Percentiles rank a stretch among this genome's conserved stretches.
These are phyloP conservation scores for Termitomyces eurrhizus DNA, from an alignment of 768 basidiomycete species.

Conservation along the genomic window DNA sequence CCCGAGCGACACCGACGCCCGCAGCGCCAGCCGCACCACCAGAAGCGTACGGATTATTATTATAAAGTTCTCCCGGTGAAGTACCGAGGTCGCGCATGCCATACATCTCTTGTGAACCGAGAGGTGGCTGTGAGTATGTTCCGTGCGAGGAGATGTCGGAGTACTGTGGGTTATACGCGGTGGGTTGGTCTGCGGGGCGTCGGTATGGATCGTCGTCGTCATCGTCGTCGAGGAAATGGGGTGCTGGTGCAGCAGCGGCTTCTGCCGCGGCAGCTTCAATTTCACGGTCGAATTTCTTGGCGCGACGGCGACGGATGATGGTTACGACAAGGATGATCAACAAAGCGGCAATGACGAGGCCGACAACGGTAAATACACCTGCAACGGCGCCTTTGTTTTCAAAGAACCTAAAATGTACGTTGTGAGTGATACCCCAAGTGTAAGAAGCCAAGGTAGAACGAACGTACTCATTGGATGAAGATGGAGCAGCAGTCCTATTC, in stretches of 20 bases:
- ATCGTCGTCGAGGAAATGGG: slow-evolving; percentile 57
- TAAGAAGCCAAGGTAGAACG: background rate
- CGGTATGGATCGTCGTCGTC: slow-evolving; percentile 30
- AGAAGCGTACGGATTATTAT: slow-evolving; percentile 23
- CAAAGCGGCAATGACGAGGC: slow-evolving; percentile 52
- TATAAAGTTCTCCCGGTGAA: slow-evolving; percentile 29
- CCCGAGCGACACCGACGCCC: slow-evolving; percentile 41
- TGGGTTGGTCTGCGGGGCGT: background rate
- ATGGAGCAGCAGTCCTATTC: background rate
- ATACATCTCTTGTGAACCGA: slow-evolving; percentile 40
- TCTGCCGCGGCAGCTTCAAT: slow-evolving; percentile 68
- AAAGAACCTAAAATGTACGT: slow-evolving; percentile 29
- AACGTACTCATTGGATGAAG: slow-evolving; percentile 8
- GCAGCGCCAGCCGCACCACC: slow-evolving; percentile 27
- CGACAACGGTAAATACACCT: slow-evolving; percentile 68
- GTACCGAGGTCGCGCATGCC: slow-evolving; percentile 35
- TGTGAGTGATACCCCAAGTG: background rate
- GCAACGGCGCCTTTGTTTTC: slow-evolving; percentile 69
- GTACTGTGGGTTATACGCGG: slow-evolving; percentile 4
- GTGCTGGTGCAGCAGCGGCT: slow-evolving; percentile 50
- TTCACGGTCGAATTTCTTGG: slow-evolving; percentile 65
- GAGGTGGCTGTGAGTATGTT: slow-evolving; percentile 47
- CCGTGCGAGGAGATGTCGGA: slow-evolving; percentile 35
- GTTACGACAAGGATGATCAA: slow-evolving; percentile 47
- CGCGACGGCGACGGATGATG: slow-evolving; percentile 58